Base-by-base conservation (phyloP, 2,329 filamentous ascomycete species). In the Parasarocladium wereldwijsianum region DNA sequence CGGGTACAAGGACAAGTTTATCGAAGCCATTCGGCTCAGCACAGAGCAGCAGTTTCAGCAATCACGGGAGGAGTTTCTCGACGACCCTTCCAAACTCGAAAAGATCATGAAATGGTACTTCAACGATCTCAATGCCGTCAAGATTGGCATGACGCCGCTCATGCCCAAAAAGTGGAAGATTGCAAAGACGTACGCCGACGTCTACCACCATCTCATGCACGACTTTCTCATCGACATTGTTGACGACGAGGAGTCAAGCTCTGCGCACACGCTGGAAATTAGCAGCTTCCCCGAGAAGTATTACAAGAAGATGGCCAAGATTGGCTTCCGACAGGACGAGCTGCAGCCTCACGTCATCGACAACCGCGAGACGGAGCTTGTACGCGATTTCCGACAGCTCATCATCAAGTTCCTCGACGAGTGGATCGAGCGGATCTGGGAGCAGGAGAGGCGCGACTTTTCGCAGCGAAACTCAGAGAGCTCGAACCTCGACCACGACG, bases 161-260 rank as follows among this genome's bases (percentile, higher is more conserved):
- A 86, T 94, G 72, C 90, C 92, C 7, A 87, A 82, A 56, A 93
- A 90, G 53, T 98, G 90, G 90, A 86, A 79, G 48, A 93, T 98
- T 27, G 80, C 86, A 57, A 76, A 80, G 49, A 90, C 81, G 1
- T 98, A 93, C 52, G 78, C 76, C 35, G 70, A 80, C 44, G 86
- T 93, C 37, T 98, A 98, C 50, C 90, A 98, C 57, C 67, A 71
- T 39, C 69, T 87, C 41, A 96, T 98, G 87, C 90, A 93, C 57
- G 84, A 94, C 52, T 93, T 90, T 51, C 66, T 98, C 8, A 60
- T 92, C 31, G 71, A 63, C 16, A 73, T 85, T 48, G 76, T 96
- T 35, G 80, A 94, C 42, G 82, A 93, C 44, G 70, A 80, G 1
- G 74, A 85, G 30, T 69, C 84, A n/a, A 83, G 74, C 26, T 86